phyloP scores from a whole-genome alignment of 352 stramenopile species.

The Globisporangium megalacanthum region DNA sequence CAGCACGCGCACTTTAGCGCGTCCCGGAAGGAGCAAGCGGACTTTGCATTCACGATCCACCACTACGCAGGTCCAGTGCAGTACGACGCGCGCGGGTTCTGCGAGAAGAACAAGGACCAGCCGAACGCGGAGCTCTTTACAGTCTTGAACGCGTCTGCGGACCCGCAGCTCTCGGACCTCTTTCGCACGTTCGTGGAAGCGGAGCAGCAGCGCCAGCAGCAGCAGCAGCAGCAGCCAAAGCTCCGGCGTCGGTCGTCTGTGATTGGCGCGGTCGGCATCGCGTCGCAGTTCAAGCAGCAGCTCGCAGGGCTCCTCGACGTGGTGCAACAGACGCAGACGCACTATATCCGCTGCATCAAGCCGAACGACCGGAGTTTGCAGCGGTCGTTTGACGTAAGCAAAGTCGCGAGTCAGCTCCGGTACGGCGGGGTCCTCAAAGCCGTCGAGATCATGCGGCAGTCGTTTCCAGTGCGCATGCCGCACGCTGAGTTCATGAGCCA shows the following conservation, averaged over 20 bases:
- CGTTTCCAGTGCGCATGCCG: slow-evolving; percentile 74
- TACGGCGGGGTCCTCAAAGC: slow-evolving; percentile 84
- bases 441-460: slow-evolving; percentile 80
- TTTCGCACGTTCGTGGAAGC: slow-evolving; percentile 72
- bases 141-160: slow-evolving; percentile 59
- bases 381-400: slow-evolving; percentile 83
- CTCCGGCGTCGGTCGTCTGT: slow-evolving; percentile 58
- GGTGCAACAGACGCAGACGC: slow-evolving; percentile 93
- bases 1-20: slow-evolving; percentile 55
- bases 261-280: slow-evolving; percentile 74
- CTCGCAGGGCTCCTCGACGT: slow-evolving; percentile 89
- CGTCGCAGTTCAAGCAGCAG: slow-evolving; percentile 92
- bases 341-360: slow-evolving; percentile 99
- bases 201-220: slow-evolving; percentile 21
- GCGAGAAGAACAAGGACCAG: slow-evolving; percentile 87
- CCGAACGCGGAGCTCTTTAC: slow-evolving; percentile 70
- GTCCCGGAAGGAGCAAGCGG: slow-evolving; percentile 58
- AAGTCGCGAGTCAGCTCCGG: slow-evolving; percentile 71
- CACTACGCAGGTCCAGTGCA: slow-evolving; percentile 79
- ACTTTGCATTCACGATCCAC: slow-evolving; percentile 69
- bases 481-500: slow-evolving; percentile 61
- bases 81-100: slow-evolving; percentile 76
- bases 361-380: slow-evolving; percentile 94
- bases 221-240: slow-evolving; percentile 36
- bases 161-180: slow-evolving; percentile 42